phyloP scores from a whole-genome alignment of 2,329 filamentous ascomycete species.

The Claviceps digitariae region DNA sequence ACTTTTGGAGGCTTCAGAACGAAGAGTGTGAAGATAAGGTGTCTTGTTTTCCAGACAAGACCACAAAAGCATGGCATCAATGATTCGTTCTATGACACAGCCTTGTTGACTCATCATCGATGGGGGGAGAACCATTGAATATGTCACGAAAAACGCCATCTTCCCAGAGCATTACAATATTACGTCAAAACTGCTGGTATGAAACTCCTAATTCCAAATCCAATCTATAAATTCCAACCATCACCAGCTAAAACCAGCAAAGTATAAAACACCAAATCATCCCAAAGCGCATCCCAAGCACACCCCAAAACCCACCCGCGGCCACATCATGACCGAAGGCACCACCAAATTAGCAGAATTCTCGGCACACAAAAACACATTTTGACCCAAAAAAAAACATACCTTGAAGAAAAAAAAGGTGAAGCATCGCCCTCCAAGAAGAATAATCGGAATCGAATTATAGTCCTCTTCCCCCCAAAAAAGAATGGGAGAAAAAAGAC shows the following conservation, averaged over 20 bases:
- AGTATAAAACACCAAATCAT: neutral
- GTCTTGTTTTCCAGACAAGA: neutral
- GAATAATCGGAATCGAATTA: conserved; percentile 15
- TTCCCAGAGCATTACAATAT: neutral
- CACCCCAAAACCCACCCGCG: neutral
- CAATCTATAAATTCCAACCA: neutral
- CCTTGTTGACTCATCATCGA: neutral
- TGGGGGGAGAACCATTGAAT: neutral
- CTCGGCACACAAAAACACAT: neutral
- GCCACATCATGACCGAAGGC: neutral
- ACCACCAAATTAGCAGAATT: conserved; percentile 4
- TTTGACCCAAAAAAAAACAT: neutral
- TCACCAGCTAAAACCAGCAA: neutral
- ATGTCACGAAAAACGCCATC: neutral
- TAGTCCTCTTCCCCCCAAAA: conserved; percentile 1
- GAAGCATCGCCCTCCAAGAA: conserved; percentile 13
- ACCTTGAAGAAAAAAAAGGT: conserved; percentile 9
- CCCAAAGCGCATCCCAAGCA: too few relatives aligned
- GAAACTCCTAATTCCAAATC: neutral
- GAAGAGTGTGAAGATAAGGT: too few relatives aligned
- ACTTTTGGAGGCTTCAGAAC: neutral
- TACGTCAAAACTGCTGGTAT: neutral
- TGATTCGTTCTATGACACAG: neutral
- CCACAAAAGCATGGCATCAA: too few relatives aligned
- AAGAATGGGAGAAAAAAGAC: conserved; percentile 1